Evolutionary conservation across 2,329 filamentous ascomycete species (phyloP), one percentile per base, ranked within the genome.

Genomic region (Trichoderma arundinaceum): DNA sequence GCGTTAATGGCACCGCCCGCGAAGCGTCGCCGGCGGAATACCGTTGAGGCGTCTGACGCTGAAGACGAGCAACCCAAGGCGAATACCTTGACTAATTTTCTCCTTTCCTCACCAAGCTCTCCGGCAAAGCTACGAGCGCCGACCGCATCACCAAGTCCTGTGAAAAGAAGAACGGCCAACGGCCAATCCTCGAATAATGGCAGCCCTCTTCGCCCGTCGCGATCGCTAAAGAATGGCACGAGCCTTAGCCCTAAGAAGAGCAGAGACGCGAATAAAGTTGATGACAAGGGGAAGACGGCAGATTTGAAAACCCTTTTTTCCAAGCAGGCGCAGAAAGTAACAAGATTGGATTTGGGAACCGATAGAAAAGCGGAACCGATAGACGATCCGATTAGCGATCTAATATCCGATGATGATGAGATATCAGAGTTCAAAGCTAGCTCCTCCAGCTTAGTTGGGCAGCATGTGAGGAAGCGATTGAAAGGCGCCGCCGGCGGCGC

Each of bases 221-320:
- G 74, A 49, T 66, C 72, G 28, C 68, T 71, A 38, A 75, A 71
- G 66, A 77, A 73, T 52, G 71, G 70, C 64, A 70, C 73, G 64
- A 77, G 69, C 69, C 49, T 76, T 71, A 77, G 71, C 67, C 73
- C 77, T 28, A 79, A 78, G 65, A 85, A 82, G 71, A 67, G 73
- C 2, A 80, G 76, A 33, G 75, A 72, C 39, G 71, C 71, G 44
- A 73, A 71, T n/a, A 83, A 80, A 67, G 67, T 74, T 6, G 80
- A 81, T 7, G 83, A 84, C 60, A 85, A 81, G 68, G 82, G 81
- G 5, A 85, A 83, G 68, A 83, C 83, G 7, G 85, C 81, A 3
- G 83, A 89, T 69, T 78, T 90, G 13, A 79, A 83, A 71, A 81
- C 84, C 0, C 79, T 89, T 17, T 90, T 90, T 69, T 87, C 86